Percentiles rank a stretch among this genome's conserved stretches.
These are phyloP conservation scores for Nemania sp. DNA, from an alignment of 2,329 filamentous ascomycete genomes.

Conservation along the genomic window DNA sequence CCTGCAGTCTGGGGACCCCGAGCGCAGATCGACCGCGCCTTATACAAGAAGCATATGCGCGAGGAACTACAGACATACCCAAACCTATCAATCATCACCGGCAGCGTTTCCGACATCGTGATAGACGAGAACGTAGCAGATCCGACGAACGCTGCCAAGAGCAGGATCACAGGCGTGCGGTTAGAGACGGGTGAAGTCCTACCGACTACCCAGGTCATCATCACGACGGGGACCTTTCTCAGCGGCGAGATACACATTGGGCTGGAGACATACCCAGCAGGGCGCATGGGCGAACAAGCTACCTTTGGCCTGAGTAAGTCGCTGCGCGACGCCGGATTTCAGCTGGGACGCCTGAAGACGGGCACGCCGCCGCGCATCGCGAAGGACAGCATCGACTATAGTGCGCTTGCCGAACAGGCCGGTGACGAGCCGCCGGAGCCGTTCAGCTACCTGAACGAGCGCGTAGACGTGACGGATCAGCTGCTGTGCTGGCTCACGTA, in stretches of 20 bases:
- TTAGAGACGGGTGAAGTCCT: constrained; percentile 87
- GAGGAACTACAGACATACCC: constrained; percentile 79
- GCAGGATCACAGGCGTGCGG: constrained; percentile 80
- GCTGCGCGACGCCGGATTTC: constrained; percentile 83
- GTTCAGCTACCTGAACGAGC: constrained; percentile 86
- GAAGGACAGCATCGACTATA: constrained; percentile 79
- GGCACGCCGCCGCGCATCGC: constrained; percentile 90
- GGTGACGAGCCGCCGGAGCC: constrained; percentile 86
- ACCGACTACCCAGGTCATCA: constrained; percentile 78
- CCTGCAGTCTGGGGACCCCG: constrained; percentile 96
- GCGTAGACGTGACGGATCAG: constrained; percentile 78
- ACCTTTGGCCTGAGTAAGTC: constrained; percentile 93
- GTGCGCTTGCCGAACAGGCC: constrained; percentile 68
- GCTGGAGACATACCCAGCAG: constrained; percentile 79
- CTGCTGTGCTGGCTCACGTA: constrained; percentile 84
- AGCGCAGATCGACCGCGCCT: constrained; percentile 87
- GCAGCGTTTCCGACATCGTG: constrained; percentile 91
- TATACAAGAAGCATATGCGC: constrained; percentile 91
- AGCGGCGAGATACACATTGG: constrained; percentile 97
- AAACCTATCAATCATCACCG: constrained; percentile 79
- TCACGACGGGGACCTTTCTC: constrained; percentile 94
- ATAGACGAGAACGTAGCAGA: constrained; percentile 60
- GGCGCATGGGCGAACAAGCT: constrained; percentile 90
- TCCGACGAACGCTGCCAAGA: constrained; percentile 52
- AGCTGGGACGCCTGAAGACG: constrained; percentile 88